Base-by-base conservation (phyloP, 2,329 filamentous ascomycete genomes). In the Fusarium mexicanum region DNA sequence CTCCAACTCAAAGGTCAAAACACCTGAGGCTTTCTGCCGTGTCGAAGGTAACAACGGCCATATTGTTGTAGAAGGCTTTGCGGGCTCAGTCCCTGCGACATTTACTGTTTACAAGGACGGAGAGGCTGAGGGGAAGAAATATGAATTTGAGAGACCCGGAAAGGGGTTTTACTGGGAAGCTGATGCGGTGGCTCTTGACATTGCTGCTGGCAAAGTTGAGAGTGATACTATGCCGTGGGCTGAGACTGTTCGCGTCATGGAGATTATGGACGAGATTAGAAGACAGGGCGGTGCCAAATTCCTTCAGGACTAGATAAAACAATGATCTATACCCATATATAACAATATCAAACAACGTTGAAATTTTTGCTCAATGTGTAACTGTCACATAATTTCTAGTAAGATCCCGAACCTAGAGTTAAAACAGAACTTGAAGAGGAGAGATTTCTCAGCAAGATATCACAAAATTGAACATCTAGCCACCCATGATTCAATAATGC, bases 181-280 rank as follows among this genome's bases (percentile, higher is more conserved):
- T 6, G 85, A 86, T 66, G 81, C 81, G 1, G 83, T 83, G 10
- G 85, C 85, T 0, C 53, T 81, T 10, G 83, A 85, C 67, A 79
- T 86, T 46, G 78, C 79, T 5, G 80, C 81, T 8, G 83, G 83
- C 0, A 81, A 75, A 54, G 78, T 76, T 11, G 78, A 87, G 71
- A 86, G 81, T 60, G 75, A 76, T 2, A 78, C 83, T 7, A 85
- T 87, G 82, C 85, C 86, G 0, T 86, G 83, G 83, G 75, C 79
- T 0, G 85, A 87, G 77, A 87, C 85, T 0, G 62, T 87, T 17
- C 80, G 83, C 0, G 80, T 87, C 0, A 79, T 88, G 80, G 82
- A 83, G 62, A 80, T 87, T 24, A 81, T 88, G 82, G 86, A 88
- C 67, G 83, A 86, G 64, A 80, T 86, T 14, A 77, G 86, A 43